Conservation (phyloP, 1,284 basidiomycete species). For the Bjerkandera adusta region DNA sequence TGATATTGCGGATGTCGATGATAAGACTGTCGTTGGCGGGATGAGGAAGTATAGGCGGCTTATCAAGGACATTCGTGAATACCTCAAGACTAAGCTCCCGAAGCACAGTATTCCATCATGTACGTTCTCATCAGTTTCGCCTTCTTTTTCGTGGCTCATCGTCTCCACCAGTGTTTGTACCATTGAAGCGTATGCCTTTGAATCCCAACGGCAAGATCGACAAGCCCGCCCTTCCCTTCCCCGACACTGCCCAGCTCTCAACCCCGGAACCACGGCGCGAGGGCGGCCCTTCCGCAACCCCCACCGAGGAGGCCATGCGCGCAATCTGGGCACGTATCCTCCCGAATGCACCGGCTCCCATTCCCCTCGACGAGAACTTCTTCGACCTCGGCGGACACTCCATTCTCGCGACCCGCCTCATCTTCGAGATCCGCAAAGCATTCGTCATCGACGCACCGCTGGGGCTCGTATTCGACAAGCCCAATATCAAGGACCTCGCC, state of each 20-base stretch:
- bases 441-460: constrained; percentile 93
- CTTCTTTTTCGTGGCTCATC: constrained; percentile 10
- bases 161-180: constrained; percentile 79
- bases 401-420: constrained; percentile 94
- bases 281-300: constrained; percentile 41
- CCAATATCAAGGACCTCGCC: constrained; percentile 84
- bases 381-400: constrained; percentile 99
- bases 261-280: constrained; percentile 27
- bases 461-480: constrained; percentile 90
- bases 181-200: constrained; percentile 92
- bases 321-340: constrained; percentile 85
- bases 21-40: constrained; percentile 62
- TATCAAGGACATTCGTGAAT: constrained; percentile 93
- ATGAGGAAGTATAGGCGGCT: constrained; percentile 83
- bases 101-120: constrained; percentile 89
- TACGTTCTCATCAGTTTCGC: constrained; percentile 34
- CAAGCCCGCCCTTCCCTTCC: constrained; percentile 98
- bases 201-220: constrained; percentile 99
- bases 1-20: constrained; percentile 62
- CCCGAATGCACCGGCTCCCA: constrained; percentile 75
- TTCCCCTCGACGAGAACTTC: constrained; percentile 93
- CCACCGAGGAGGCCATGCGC: constrained; percentile 82
- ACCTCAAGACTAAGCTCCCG: constrained; percentile 97
- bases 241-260: constrained; percentile 85
- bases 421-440: constrained; percentile 94